These are phyloP conservation scores for Pelargonium australe DNA, from an alignment of 441 rosid species.

Conservation along the genomic window DNA sequence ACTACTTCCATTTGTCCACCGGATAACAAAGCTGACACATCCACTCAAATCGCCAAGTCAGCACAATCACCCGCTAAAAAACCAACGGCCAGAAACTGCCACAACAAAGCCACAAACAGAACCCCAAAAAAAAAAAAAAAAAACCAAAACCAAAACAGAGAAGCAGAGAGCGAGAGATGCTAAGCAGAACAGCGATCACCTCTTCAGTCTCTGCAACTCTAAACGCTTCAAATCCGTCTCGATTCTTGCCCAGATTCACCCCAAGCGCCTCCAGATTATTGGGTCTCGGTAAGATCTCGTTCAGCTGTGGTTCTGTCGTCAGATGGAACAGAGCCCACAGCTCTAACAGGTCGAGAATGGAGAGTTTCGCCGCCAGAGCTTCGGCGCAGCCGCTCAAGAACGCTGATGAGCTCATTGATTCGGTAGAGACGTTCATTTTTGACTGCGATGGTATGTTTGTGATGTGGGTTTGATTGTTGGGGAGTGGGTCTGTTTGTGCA, in stretches of 20 bases:
- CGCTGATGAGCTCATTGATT: constrained; percentile 59
- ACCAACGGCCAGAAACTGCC: constrained; percentile 27
- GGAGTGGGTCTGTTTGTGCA: not conserved
- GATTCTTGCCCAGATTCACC: constrained; percentile 12
- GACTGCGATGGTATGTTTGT: constrained; percentile 53
- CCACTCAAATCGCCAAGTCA: constrained; percentile 44
- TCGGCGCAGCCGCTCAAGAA: constrained; percentile 50
- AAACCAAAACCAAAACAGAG: too few relatives aligned
- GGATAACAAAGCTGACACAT: constrained; percentile 22
- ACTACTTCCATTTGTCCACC: too few relatives aligned
- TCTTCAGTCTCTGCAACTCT: constrained; percentile 23
- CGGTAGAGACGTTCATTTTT: constrained; percentile 66
- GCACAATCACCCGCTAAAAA: constrained; percentile 12
- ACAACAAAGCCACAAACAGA: constrained; percentile 7
- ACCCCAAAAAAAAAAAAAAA: not conserved
- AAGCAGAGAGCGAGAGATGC: constrained; percentile 29
- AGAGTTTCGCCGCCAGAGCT: constrained; percentile 33
- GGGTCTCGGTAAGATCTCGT: constrained; percentile 20
- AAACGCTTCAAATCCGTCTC: constrained; percentile 20
- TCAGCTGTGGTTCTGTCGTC: constrained; percentile 20
- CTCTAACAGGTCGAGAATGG: constrained; percentile 29
- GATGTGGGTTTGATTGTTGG: not conserved
- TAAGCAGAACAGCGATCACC: constrained; percentile 40
- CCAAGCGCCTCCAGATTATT: constrained; percentile 12
- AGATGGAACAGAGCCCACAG: constrained; percentile 22